A percentile compares a stretch with the other conserved stretches of the same genome.
Evolutionary conservation across 495 filamentous ascomycete species (phyloP).

Genomic region (Penicillium steckii): DNA sequence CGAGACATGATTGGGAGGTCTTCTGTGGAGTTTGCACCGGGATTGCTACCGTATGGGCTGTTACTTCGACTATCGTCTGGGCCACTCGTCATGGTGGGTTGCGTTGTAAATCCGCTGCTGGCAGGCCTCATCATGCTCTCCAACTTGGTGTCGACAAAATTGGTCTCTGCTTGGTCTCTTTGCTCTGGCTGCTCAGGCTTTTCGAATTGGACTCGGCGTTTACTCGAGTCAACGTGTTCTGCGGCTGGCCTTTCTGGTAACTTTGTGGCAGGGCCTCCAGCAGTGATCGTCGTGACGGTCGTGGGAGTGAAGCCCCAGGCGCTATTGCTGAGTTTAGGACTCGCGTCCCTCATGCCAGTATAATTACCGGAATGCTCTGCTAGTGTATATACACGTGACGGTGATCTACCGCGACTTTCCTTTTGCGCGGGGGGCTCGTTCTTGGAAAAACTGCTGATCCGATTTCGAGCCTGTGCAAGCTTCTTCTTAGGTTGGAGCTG

Average conservation of each 20-base stretch:
- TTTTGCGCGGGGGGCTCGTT: constrained; percentile 17
- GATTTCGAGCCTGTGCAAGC: constrained; percentile 26
- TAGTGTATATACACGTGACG: constrained; percentile 21
- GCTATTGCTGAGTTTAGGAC: constrained; percentile 4
- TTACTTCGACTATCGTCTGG: constrained; percentile 27
- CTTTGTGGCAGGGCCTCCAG: constrained; percentile 18
- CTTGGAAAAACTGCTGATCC: constrained; percentile 23
- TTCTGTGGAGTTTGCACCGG: constrained; percentile 33
- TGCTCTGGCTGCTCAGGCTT: constrained; percentile 10
- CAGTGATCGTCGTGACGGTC: constrained; percentile 41
- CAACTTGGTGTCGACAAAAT: constrained; percentile 22
- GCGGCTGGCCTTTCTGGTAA: constrained; percentile 13
- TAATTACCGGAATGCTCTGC: constrained; percentile 16
- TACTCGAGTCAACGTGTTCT: constrained; percentile 2
- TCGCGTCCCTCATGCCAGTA: constrained; percentile 4
- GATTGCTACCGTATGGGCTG: constrained; percentile 44
- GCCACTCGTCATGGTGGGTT: constrained; percentile 38
- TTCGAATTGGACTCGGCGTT: background rate
- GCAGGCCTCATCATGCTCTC: constrained; percentile 26
- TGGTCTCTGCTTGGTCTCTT: background rate
- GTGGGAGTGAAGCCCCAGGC: constrained; percentile 25
- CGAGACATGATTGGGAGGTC: constrained; percentile 44
- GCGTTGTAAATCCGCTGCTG: background rate
- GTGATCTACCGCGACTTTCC: constrained; percentile 21
- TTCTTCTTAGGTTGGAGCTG: constrained; percentile 33